phyloP scores from a whole-genome alignment of 2,329 filamentous ascomycete genomes.

The Sporothrix schenckii region DNA sequence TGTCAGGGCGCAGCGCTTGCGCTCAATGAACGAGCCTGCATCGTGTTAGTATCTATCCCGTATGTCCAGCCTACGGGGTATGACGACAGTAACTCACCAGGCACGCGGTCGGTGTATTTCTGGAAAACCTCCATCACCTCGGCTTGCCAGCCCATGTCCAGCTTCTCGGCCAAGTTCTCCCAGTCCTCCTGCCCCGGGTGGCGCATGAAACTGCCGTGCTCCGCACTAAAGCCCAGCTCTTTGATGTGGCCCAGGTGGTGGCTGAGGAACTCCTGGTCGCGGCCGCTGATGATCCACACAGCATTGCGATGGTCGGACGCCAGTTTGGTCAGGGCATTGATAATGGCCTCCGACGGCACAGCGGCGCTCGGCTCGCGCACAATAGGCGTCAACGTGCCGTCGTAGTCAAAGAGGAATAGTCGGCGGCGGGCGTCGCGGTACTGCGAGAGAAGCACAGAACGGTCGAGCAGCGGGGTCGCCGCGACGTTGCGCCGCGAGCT shows the following conservation, averaged over 20 bases:
- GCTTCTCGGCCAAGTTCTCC: slow-evolving; percentile 84
- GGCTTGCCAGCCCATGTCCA: slow-evolving; percentile 90
- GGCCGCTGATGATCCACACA: slow-evolving; percentile 98
- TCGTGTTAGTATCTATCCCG: not conserved
- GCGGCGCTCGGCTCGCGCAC: slow-evolving; percentile 89
- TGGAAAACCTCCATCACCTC: slow-evolving; percentile 85
- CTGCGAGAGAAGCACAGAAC: slow-evolving; percentile 67
- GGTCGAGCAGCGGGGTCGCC: slow-evolving; percentile 81
- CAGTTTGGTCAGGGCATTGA: slow-evolving; percentile 76
- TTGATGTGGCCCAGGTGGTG: slow-evolving; percentile 91
- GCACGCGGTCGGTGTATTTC: slow-evolving; percentile 82
- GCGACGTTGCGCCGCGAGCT: slow-evolving; percentile 73
- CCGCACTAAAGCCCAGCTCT: slow-evolving; percentile 88
- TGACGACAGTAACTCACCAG: slow-evolving; percentile 61
- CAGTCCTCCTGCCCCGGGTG: slow-evolving; percentile 75
- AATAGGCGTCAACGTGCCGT: slow-evolving; percentile 93
- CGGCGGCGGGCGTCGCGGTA: slow-evolving; percentile 77
- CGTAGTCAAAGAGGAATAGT: slow-evolving; percentile 98
- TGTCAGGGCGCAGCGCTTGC: slow-evolving; percentile 89
- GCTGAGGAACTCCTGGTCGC: slow-evolving; percentile 87
- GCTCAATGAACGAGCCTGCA: slow-evolving; percentile 89
- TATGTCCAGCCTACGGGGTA: not conserved
- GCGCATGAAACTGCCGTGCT: slow-evolving; percentile 95
- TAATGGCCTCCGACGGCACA: slow-evolving; percentile 80
- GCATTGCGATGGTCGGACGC: slow-evolving; percentile 79